phyloP scores from a whole-genome alignment of 352 stramenopile species.

The Pythium dissotocum region DNA sequence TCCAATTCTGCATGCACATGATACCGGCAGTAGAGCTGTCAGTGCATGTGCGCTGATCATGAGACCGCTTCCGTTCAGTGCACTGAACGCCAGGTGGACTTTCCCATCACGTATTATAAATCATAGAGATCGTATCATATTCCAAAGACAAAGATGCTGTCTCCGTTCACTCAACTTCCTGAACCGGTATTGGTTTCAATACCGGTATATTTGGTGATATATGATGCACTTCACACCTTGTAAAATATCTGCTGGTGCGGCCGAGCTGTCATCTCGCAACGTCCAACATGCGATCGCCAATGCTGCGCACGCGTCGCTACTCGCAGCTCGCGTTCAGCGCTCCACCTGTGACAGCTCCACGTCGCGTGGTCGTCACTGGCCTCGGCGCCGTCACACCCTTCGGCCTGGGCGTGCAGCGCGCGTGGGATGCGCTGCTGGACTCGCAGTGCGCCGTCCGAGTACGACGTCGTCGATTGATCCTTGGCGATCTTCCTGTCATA shows the following conservation, averaged over 20 bases:
- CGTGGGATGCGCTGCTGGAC: constrained; percentile 82
- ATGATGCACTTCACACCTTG: background rate
- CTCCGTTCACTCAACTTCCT: too few species aligned
- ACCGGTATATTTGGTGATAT: constrained; percentile 3
- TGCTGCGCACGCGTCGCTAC: constrained; percentile 33
- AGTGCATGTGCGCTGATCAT: too few species aligned
- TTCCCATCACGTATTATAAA: too few species aligned
- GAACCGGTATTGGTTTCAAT: background rate
- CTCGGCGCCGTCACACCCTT: constrained; percentile 91
- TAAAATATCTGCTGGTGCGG: background rate
- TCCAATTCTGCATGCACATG: too few species aligned
- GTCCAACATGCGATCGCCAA: background rate
- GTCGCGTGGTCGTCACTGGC: constrained; percentile 92
- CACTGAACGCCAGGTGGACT: too few species aligned
- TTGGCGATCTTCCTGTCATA: constrained; percentile 12
- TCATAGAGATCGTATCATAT: too few species aligned
- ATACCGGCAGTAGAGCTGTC: too few species aligned
- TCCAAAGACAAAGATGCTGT: too few species aligned
- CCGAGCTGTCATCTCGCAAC: background rate
- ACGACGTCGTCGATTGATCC: background rate
- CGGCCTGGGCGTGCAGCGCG: constrained; percentile 77
- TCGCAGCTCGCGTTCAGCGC: constrained; percentile 69
- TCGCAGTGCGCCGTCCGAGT: constrained; percentile 79
- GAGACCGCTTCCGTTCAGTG: too few species aligned
- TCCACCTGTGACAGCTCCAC: constrained; percentile 51